Conservation (phyloP, 176 grass and related monocot species). For the Paspalum notatum region DNA sequence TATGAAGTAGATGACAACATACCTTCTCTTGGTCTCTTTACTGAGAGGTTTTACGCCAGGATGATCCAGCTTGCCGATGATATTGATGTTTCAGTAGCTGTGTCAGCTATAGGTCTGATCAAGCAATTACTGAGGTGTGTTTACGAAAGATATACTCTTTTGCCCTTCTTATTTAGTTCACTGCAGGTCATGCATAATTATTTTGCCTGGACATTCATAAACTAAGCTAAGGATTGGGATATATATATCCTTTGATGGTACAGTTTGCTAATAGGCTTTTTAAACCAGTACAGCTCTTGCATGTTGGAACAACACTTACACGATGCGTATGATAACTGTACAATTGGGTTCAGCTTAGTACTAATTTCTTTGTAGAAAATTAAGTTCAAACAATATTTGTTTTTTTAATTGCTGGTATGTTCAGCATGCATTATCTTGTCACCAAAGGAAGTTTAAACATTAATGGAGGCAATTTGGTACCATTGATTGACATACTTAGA, state of each 20-base stretch:
- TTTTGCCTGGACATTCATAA: conserved; percentile 11
- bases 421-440: neutral
- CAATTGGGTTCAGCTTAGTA: neutral
- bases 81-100: conserved; percentile 95
- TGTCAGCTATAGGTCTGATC: conserved; percentile 94
- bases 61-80: conserved; percentile 99
- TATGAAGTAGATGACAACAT: conserved; percentile 93
- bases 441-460: neutral
- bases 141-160: neutral
- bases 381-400: neutral
- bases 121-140: conserved; percentile 88
- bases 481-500: neutral
- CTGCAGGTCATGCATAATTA: neutral
- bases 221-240: neutral
- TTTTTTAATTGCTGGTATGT: neutral
- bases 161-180: neutral
- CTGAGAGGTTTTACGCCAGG: conserved; percentile 86
- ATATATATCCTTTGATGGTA: conserved; percentile 20
- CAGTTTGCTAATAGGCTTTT: neutral
- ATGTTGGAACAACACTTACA: neutral
- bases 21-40: conserved; percentile 88
- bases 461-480: too few relatives aligned
- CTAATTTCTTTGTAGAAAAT: neutral
- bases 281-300: neutral
- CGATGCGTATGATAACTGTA: neutral